These are phyloP conservation scores for Colletotrichum sojae DNA, from an alignment of 2,329 filamentous ascomycete genomes.

Conservation along the genomic window DNA sequence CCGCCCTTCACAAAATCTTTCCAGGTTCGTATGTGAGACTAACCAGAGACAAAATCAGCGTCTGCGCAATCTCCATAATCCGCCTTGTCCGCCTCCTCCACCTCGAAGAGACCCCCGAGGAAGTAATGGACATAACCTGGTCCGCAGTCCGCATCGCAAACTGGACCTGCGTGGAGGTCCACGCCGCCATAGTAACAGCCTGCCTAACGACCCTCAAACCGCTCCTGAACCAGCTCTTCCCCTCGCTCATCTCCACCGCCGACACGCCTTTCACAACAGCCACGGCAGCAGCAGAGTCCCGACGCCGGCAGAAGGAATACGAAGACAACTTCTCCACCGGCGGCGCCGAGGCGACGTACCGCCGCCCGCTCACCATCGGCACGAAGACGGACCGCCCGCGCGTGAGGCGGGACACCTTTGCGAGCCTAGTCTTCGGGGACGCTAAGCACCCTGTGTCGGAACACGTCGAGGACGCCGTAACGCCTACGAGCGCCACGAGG, in stretches of 20 bases:
- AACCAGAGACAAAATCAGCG: slow-evolving; percentile 48
- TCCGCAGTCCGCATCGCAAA: slow-evolving; percentile 48
- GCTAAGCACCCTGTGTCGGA: slow-evolving; percentile 2
- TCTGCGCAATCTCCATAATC: slow-evolving; percentile 53
- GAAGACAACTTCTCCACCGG: slow-evolving; percentile 37
- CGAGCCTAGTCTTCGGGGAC: slow-evolving; percentile 11
- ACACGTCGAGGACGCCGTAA: slow-evolving; percentile 12
- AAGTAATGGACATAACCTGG: slow-evolving; percentile 47
- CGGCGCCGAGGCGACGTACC: slow-evolving; percentile 16
- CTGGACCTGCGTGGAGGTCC: slow-evolving; percentile 54
- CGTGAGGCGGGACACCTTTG: slow-evolving; percentile 23
- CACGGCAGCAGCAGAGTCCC: slow-evolving; percentile 15
- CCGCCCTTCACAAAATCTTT: not conserved
- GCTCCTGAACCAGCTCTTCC: slow-evolving; percentile 53
- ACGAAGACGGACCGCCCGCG: slow-evolving; percentile 33
- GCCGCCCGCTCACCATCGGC: slow-evolving; percentile 43
- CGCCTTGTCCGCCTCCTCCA: slow-evolving; percentile 49
- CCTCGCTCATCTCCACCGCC: slow-evolving; percentile 17
- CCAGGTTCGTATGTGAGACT: not conserved
- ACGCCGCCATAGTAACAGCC: slow-evolving; percentile 53
- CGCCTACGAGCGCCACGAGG: slow-evolving; percentile 16
- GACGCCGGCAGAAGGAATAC: slow-evolving; percentile 25
- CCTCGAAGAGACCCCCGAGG: slow-evolving; percentile 26
- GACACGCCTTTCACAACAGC: not conserved
- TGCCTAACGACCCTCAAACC: slow-evolving; percentile 56